phyloP scores from a whole-genome alignment of 139 green algal species.

The Haematococcus sp. region DNA sequence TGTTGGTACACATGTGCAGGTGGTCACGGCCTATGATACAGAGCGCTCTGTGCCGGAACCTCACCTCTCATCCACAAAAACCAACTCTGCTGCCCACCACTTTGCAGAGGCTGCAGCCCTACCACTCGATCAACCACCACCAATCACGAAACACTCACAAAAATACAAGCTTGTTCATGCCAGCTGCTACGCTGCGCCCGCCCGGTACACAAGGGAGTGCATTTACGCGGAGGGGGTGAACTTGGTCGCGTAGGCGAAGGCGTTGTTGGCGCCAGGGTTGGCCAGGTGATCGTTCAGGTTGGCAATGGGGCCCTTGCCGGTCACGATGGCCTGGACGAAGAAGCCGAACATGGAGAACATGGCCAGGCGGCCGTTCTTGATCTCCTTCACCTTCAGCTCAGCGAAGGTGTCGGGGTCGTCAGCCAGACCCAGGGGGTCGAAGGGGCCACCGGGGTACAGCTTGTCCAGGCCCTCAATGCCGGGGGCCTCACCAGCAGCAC shows the following conservation, averaged over 20 bases:
- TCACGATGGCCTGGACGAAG: slow-evolving; percentile 82
- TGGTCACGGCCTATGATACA: no score
- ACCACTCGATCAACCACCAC: no score
- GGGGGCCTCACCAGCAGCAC: slow-evolving; percentile 52
- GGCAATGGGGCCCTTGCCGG: slow-evolving; percentile 40
- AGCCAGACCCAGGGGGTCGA: slow-evolving; percentile 92
- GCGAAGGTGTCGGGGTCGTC: slow-evolving; percentile 92
- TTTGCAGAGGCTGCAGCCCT: no score
- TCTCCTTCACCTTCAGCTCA: slow-evolving; percentile 76
- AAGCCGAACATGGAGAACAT: slow-evolving; percentile 49
- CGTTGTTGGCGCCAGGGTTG: slow-evolving; percentile 68
- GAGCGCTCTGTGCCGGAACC: no score
- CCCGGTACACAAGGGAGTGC: not conserved
- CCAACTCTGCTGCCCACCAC: no score
- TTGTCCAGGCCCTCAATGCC: slow-evolving; percentile 48
- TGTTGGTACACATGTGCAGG: no score
- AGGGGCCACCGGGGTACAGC: slow-evolving; percentile 61
- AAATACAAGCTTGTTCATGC: no score
- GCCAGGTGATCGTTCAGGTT: slow-evolving; percentile 79
- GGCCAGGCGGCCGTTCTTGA: slow-evolving; percentile 46
- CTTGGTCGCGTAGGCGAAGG: slow-evolving; percentile 62
- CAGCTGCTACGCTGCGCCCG: no score
- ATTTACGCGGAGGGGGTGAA: slow-evolving; percentile 42
- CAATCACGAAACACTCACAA: no score
- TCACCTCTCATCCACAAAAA: no score